Evolutionary conservation across 164 flowering plant species (phyloP).

Genomic region (Stephania yunnanensis): DNA sequence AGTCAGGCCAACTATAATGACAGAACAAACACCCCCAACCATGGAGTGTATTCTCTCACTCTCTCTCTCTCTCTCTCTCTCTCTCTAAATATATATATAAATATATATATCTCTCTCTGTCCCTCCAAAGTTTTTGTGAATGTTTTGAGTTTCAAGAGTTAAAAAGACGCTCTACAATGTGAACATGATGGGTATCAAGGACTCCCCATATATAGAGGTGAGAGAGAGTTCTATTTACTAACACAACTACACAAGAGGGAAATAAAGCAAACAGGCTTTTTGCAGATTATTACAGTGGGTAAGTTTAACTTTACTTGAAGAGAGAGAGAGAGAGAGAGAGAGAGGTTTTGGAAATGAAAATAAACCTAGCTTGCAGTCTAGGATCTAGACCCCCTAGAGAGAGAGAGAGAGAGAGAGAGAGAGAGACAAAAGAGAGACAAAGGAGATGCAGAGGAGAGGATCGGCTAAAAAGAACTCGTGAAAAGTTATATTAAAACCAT

Average conservation of each 20-base stretch:
- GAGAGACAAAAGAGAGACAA: neutral
- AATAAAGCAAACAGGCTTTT: constrained; percentile 13
- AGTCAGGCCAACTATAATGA: constrained; percentile 19
- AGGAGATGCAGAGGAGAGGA: neutral
- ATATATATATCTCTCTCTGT: neutral
- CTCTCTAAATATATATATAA: too few species aligned
- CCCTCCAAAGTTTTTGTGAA: neutral
- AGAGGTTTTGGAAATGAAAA: constrained; percentile 17
- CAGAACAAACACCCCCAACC: constrained; percentile 20
- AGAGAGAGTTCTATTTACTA: constrained; percentile 5
- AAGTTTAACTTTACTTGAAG: constrained; percentile 1
- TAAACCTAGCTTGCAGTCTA: constrained; percentile 13
- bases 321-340: constrained; percentile 2
- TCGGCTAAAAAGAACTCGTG: neutral
- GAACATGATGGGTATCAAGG: neutral
- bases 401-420: neutral
- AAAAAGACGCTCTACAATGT: neutral
- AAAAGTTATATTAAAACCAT: neutral
- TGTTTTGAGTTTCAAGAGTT: neutral
- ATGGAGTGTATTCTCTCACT: neutral
- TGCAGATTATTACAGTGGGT: constrained; percentile 12
- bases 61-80: neutral
- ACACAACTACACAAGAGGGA: neutral
- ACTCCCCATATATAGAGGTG: constrained; percentile 7
- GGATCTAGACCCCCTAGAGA: constrained; percentile 13